Evolutionary conservation across 2,329 filamentous ascomycete species (phyloP).

Genomic region (Colletotrichum chrysophilum): DNA sequence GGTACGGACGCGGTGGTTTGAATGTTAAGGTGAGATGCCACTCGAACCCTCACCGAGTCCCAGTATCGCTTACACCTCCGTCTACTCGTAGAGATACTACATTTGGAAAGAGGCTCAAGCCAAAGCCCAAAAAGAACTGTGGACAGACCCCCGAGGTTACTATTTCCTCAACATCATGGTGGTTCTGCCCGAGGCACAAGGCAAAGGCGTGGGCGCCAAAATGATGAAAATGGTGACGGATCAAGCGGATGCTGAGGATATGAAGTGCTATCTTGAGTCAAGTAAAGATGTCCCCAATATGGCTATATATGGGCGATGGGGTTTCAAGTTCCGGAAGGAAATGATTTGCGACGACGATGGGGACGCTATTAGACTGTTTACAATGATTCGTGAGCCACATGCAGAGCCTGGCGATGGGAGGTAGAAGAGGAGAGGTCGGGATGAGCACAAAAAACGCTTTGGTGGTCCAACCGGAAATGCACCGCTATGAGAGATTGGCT

Average conservation of each 20-base stretch:
- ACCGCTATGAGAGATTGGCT: too few relatives aligned
- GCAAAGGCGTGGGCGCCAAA: constrained; percentile 68
- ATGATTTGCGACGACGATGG: constrained; percentile 71
- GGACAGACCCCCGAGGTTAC: constrained; percentile 71
- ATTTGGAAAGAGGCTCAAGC: constrained; percentile 75
- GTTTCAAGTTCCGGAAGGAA: constrained; percentile 68
- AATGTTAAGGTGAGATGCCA: constrained; percentile 66
- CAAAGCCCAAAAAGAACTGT: constrained; percentile 64
- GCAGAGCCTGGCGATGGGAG: neutral
- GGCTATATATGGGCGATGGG: constrained; percentile 73
- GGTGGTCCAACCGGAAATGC: too few relatives aligned
- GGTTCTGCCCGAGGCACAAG: constrained; percentile 68
- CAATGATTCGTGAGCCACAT: constrained; percentile 49
- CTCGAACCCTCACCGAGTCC: too few relatives aligned
- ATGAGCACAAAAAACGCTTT: too few relatives aligned
- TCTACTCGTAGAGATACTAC: constrained; percentile 74
- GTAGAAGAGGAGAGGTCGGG: too few relatives aligned
- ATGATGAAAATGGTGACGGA: constrained; percentile 69
- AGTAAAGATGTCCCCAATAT: constrained; percentile 72
- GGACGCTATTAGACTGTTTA: constrained; percentile 56
- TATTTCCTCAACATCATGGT: constrained; percentile 81
- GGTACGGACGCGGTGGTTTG: constrained; percentile 72
- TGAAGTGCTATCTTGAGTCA: constrained; percentile 74
- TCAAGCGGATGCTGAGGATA: constrained; percentile 67
- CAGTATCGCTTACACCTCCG: too few relatives aligned